Evolutionary conservation across 106 monocot genomes (phyloP).

Genomic region (Iris macrosiphon): DNA sequence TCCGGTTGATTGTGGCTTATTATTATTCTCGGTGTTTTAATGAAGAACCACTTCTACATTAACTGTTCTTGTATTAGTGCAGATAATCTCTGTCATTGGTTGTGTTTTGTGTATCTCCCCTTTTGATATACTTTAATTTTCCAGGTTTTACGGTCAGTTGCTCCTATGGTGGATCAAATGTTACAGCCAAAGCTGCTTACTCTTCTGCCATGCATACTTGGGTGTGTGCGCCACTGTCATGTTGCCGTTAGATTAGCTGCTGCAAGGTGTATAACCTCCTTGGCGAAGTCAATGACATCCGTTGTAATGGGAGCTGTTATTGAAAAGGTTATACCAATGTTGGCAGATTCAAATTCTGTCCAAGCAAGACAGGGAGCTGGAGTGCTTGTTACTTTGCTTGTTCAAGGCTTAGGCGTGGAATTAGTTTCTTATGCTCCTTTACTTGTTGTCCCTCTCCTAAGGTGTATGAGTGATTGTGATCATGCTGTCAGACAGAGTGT

Average conservation of each 20-base stretch:
- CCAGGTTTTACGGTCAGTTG: constrained; percentile 75
- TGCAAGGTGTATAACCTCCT: constrained; percentile 81
- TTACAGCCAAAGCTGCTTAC: constrained; percentile 52
- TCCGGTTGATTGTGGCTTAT: no score
- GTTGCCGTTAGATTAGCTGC: constrained; percentile 95
- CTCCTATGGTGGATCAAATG: constrained; percentile 45
- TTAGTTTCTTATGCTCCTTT: constrained; percentile 91
- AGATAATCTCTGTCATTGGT: no score
- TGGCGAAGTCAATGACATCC: constrained; percentile 83
- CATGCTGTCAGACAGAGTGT: constrained; percentile 78
- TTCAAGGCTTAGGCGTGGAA: constrained; percentile 72
- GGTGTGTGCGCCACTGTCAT: constrained; percentile 62
- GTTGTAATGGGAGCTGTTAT: constrained; percentile 72
- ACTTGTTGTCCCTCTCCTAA: constrained; percentile 91
- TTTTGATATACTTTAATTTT: constrained; percentile 1
- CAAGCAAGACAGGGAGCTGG: constrained; percentile 92
- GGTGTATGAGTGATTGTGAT: constrained; percentile 88
- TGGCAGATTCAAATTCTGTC: constrained; percentile 62
- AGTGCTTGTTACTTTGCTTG: constrained; percentile 83
- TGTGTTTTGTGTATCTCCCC: not conserved
- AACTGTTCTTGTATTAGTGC: no score
- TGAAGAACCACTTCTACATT: no score
- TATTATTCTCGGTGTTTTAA: no score
- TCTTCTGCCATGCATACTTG: constrained; percentile 85
- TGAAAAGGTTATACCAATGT: constrained; percentile 75